These are phyloP conservation scores for Diaporthe capsici DNA, from an alignment of 2,329 filamentous ascomycete genomes.

Conservation along the genomic window DNA sequence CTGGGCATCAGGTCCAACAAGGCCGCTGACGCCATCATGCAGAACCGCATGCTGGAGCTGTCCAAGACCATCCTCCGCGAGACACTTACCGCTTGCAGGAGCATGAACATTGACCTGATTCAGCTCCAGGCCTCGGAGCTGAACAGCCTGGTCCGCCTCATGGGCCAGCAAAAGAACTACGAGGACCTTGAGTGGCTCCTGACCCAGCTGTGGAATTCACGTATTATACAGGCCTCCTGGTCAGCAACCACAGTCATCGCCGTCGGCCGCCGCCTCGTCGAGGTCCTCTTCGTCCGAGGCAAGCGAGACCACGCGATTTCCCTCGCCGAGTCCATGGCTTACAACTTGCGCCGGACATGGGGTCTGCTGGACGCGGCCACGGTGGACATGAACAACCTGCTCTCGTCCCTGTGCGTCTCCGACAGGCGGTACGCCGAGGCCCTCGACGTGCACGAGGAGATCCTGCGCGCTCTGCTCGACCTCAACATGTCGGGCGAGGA, in stretches of 20 bases:
- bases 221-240: constrained; percentile 42
- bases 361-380: constrained; percentile 42
- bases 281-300: constrained; percentile 42
- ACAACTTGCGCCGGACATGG: constrained; percentile 43
- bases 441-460: constrained; percentile 42
- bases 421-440: constrained; percentile 41
- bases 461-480: constrained; percentile 41
- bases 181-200: constrained; percentile 43
- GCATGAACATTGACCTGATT: constrained; percentile 42
- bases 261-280: constrained; percentile 40
- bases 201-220: constrained; percentile 42
- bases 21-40: constrained; percentile 41
- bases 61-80: constrained; percentile 43
- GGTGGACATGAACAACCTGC: constrained; percentile 43
- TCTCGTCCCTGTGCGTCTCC: constrained; percentile 40
- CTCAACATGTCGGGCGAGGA: constrained; percentile 39
- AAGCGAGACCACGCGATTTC: constrained; percentile 40
- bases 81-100: constrained; percentile 41
- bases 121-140: constrained; percentile 42
- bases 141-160: constrained; percentile 42
- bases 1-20: constrained; percentile 47
- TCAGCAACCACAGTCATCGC: constrained; percentile 41
- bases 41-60: constrained; percentile 41
- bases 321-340: constrained; percentile 43
- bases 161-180: constrained; percentile 43